These are phyloP conservation scores for Chernovozyma aurita DNA, from an alignment of 1,139 yeast genomes.

Conservation along the genomic window DNA sequence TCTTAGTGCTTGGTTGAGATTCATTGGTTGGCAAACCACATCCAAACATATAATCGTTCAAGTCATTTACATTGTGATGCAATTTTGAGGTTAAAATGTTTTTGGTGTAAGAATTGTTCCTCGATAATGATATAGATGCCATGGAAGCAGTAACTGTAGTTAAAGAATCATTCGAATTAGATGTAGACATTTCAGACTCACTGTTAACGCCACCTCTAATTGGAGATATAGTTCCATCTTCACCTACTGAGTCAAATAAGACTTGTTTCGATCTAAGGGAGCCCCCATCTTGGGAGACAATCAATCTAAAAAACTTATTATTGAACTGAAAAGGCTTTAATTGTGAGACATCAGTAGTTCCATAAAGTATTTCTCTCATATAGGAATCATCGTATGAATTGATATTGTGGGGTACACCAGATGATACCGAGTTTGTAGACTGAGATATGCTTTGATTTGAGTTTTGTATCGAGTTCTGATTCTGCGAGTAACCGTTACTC, in stretches of 20 bases:
- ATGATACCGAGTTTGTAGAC: neutral
- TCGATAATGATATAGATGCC: neutral
- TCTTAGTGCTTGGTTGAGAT: constrained; percentile 38
- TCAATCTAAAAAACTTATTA: constrained; percentile 34
- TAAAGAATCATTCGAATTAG: neutral
- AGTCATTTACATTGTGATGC: constrained; percentile 40
- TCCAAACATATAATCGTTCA: constrained; percentile 53
- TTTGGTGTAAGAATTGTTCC: constrained; percentile 6
- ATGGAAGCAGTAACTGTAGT: neutral
- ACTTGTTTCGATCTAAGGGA: constrained; percentile 44
- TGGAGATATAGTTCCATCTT: neutral
- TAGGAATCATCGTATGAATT: constrained; percentile 39
- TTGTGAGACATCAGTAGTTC: constrained; percentile 29
- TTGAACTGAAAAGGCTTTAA: constrained; percentile 30
- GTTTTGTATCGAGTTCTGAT: neutral
- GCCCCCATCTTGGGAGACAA: constrained; percentile 53
- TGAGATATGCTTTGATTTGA: neutral
- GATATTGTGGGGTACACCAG: neutral
- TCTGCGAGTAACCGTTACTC: neutral
- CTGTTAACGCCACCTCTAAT: neutral
- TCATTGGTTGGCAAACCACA: constrained; percentile 52
- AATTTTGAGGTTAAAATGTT: constrained; percentile 20
- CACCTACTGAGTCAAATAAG: constrained; percentile 36
- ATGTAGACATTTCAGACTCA: neutral
- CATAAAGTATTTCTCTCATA: constrained; percentile 40